phyloP scores from a whole-genome alignment of 768 basidiomycete genomes.

The Rhodotorula paludigena region DNA sequence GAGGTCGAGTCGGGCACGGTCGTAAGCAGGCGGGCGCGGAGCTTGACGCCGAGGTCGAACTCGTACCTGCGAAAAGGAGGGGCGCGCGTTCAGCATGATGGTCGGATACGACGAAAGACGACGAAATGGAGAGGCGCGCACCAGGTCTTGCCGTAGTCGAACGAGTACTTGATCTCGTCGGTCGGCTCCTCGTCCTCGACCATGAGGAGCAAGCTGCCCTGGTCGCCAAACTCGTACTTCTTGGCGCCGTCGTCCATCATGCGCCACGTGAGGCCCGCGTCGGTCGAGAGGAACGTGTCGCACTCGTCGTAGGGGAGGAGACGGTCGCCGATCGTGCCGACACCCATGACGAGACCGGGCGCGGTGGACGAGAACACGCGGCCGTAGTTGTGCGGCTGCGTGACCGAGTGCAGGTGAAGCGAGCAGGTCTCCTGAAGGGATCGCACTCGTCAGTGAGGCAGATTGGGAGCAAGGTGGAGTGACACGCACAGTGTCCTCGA shows the following conservation, averaged over 20 bases:
- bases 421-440: slow-evolving; percentile 57
- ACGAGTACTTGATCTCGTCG: slow-evolving; percentile 67
- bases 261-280: slow-evolving; percentile 80
- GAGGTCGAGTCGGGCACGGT: slow-evolving; percentile 93
- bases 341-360: slow-evolving; percentile 93
- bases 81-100: background rate
- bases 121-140: too few relatives aligned
- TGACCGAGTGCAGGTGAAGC: slow-evolving; percentile 88
- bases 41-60: slow-evolving; percentile 62
- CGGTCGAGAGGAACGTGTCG: slow-evolving; percentile 87
- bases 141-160: slow-evolving; percentile 79
- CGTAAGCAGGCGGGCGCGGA: slow-evolving; percentile 71
- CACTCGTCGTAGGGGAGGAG: slow-evolving; percentile 73
- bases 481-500: slow-evolving; percentile 49
- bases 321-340: slow-evolving; percentile 72
- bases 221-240: slow-evolving; percentile 95
- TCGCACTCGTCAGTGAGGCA: background rate
- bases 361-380: slow-evolving; percentile 91
- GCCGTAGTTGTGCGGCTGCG: slow-evolving; percentile 85
- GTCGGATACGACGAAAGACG: too few relatives aligned
- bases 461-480: too few relatives aligned
- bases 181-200: slow-evolving; percentile 79
- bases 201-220: slow-evolving; percentile 69
- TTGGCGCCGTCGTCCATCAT: slow-evolving; percentile 71
- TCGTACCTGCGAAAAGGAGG: slow-evolving; percentile 56